phyloP scores from a whole-genome alignment of 2,329 filamentous ascomycete genomes.

The Claviceps quebecensis region DNA sequence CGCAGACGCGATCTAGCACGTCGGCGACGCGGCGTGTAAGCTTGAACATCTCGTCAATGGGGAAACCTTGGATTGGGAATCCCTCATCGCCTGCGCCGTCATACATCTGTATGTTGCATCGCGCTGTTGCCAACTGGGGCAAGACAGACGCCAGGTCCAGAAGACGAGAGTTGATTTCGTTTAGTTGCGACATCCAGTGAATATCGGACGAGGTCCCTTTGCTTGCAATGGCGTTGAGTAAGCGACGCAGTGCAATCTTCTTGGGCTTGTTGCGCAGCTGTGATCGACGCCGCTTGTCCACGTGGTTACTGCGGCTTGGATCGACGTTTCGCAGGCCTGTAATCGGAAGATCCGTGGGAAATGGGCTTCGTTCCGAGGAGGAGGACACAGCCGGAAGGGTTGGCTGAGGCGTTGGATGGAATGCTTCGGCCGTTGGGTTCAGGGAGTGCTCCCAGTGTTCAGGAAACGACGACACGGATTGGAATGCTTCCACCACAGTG shows the following conservation, averaged over 20 bases:
- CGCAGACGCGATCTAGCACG: conserved; percentile 16
- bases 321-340: background rate
- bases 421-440: conserved; percentile 5
- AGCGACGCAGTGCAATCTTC: conserved; percentile 19
- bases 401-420: conserved; percentile 1
- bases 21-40: conserved; percentile 24
- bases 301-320: background rate
- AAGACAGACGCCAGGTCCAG: conserved; percentile 23
- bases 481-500: conserved; percentile 7
- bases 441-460: conserved; percentile 13
- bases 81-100: conserved; percentile 8
- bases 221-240: conserved; percentile 9
- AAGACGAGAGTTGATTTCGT: conserved; percentile 23
- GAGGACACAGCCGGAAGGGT: background rate
- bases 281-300: conserved; percentile 13
- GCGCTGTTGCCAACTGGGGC: conserved; percentile 14
- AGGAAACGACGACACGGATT: conserved; percentile 9
- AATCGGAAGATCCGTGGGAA: background rate
- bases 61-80: conserved; percentile 17
- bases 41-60: conserved; percentile 27
- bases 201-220: conserved; percentile 11
- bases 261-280: conserved; percentile 15
- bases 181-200: conserved; percentile 26
- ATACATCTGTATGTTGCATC: conserved; percentile 8
- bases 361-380: background rate